Conservation (phyloP, 2,329 filamentous ascomycete genomes). For the Sporothrix luriei region DNA sequence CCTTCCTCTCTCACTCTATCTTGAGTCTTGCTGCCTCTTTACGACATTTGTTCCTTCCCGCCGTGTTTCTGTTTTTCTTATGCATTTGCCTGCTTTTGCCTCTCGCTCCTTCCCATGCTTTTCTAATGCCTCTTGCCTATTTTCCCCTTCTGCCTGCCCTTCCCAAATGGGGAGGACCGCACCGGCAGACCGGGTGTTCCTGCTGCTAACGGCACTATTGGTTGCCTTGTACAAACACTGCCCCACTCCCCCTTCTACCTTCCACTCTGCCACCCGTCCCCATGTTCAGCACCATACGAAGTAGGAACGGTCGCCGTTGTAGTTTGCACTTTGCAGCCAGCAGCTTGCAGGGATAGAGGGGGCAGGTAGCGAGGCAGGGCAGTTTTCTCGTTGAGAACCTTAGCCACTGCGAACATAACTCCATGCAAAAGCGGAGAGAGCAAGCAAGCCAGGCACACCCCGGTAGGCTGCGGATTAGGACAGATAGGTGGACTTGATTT, state of each 20-base stretch:
- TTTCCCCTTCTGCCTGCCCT: background rate
- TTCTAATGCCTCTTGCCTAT: background rate
- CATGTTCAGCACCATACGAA: constrained; percentile 1
- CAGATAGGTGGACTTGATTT: background rate
- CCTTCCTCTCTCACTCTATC: background rate
- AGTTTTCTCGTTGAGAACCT: background rate
- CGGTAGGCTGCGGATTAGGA: background rate
- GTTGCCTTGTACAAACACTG: constrained; percentile 27
- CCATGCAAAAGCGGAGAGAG: background rate
- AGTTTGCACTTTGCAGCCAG: background rate
- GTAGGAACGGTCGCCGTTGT: constrained; percentile 12
- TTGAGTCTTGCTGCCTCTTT: background rate
- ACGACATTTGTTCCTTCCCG: background rate
- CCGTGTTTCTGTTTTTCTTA: background rate
- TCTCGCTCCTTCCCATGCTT: constrained; percentile 11
- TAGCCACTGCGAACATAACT: background rate
- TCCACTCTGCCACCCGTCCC: too few relatives aligned
- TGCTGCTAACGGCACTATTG: constrained; percentile 7
- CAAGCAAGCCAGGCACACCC: background rate
- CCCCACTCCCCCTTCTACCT: constrained; percentile 6
- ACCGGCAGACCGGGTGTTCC: constrained; percentile 20
- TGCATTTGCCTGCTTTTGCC: background rate
- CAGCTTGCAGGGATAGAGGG: background rate
- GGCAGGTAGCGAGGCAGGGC: background rate
- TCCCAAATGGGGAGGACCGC: constrained; percentile 31